Evolutionary conservation across 306 rosid genomes (phyloP), one percentile per base, ranked within the genome.

Genomic region (Boehmeria nivea): DNA sequence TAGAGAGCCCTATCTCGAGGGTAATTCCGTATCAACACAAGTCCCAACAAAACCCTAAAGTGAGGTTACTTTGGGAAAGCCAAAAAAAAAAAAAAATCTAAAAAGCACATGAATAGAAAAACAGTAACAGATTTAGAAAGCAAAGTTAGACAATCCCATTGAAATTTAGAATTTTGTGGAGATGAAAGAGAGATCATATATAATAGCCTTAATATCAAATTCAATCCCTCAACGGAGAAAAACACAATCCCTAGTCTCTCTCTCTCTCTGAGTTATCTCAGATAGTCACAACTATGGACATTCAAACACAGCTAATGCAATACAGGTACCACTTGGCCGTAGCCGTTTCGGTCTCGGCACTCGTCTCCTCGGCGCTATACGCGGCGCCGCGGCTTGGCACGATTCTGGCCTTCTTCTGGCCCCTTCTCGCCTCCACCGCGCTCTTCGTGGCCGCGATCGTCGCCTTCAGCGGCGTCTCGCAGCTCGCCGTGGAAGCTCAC

Each of bases 401-500:
- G 52, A 75, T 89, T 55, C 21, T 89, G 61, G 81, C 81, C 21
- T 86, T 68, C 64, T 89, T 89, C 64, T 86, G 88, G 97, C 95
- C 94, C 33, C 81, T 90, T 45, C 78, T 90, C 49, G 90, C 81
- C 55, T 86, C 95, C 51, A 90, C 95, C 4, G 70, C 88, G 6
- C 74, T 81, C 0, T 81, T 90, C 52, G 51, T 90, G 70, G 67
- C 75, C n/a, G 51, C 61, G 17, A 71, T 80, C 49, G 39, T 75
- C 27, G 83, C 75, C 63, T 82, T 90, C 59, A 82, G 86, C 48
- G 88, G 94, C 4, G 64, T 81, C 60, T 70, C 89, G 10, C 80
- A 71, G 63, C 33, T 74, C 46, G 64, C 94, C 19, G 71, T 44
- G 12, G 81, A 83, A 54, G 58, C 51, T 14, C 81, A 76, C 22